Percentiles rank a stretch among this genome's conserved stretches.
phyloP scores from a whole-genome alignment of 192 early-diverging fungal species.

The Mortierella alpina region DNA sequence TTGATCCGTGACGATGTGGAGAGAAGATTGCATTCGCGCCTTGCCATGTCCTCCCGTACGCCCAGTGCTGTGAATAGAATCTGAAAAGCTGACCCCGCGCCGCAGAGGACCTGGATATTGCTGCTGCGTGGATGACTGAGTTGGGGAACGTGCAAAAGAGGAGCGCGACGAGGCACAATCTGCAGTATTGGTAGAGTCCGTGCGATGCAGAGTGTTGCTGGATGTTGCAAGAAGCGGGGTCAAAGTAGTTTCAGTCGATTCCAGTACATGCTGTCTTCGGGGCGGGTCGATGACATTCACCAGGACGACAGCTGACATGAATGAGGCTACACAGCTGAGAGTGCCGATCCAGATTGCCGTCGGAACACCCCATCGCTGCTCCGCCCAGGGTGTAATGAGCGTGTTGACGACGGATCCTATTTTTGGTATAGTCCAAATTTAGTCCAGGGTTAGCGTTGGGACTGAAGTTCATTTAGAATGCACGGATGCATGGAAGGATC shows the following conservation, averaged over 20 bases:
- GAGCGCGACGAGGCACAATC: neutral
- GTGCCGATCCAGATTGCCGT: slow-evolving; percentile 47
- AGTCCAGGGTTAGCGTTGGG: neutral
- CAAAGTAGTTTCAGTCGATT: slow-evolving; percentile 4
- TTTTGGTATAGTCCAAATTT: neutral
- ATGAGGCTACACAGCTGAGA: slow-evolving; percentile 31
- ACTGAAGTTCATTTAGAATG: neutral
- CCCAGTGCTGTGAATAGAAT: slow-evolving; percentile 26
- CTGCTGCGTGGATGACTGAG: slow-evolving; percentile 16
- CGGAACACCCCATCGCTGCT: slow-evolving; percentile 45
- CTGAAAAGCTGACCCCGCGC: slow-evolving; percentile 15
- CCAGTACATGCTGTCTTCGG: slow-evolving; percentile 8
- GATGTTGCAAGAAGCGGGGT: neutral
- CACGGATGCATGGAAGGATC: neutral
- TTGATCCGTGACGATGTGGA: slow-evolving; percentile 39
- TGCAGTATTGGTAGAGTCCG: neutral
- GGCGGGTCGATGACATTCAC: neutral
- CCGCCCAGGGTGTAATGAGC: slow-evolving; percentile 39
- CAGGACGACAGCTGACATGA: slow-evolving; percentile 25
- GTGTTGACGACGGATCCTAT: slow-evolving; percentile 46
- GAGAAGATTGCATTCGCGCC: slow-evolving; percentile 19
- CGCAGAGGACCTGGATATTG: slow-evolving; percentile 21
- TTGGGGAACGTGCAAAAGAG: neutral
- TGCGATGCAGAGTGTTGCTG: neutral
- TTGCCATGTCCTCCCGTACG: slow-evolving; percentile 18